These are phyloP conservation scores for Rhodocollybia butyracea DNA, from an alignment of 768 basidiomycete genomes.

Conservation along the genomic window DNA sequence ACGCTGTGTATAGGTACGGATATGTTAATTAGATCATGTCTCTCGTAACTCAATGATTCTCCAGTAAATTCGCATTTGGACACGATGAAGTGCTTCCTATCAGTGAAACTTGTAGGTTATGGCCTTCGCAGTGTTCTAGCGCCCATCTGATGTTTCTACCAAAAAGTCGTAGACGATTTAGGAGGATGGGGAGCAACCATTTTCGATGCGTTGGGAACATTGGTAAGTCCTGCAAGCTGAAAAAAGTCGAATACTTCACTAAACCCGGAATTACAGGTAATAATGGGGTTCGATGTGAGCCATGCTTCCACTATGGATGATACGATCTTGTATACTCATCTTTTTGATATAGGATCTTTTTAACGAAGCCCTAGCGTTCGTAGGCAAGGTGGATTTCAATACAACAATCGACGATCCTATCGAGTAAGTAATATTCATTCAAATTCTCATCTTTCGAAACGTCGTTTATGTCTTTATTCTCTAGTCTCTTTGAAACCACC, in stretches of 20 bases:
- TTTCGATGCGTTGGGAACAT: slow-evolving; percentile 42
- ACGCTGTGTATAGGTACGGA: slow-evolving; percentile 40
- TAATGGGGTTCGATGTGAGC: slow-evolving; percentile 38
- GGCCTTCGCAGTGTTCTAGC: too few species aligned
- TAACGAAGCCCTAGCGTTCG: slow-evolving; percentile 37
- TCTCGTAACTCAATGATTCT: neutral
- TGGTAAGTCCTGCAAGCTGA: slow-evolving; percentile 29
- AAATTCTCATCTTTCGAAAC: neutral
- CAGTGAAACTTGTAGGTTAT: slow-evolving; percentile 8
- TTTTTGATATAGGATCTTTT: slow-evolving; percentile 33
- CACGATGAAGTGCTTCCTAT: slow-evolving; percentile 37
- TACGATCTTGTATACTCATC: too few species aligned
- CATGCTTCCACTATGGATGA: too few species aligned
- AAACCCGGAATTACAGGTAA: slow-evolving; percentile 23
- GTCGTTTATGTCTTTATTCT: neutral
- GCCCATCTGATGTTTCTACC: too few species aligned
- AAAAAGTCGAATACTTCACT: neutral
- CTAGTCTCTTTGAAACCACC: slow-evolving; percentile 49
- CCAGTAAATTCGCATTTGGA: slow-evolving; percentile 43
- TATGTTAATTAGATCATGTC: neutral
- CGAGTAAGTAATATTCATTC: slow-evolving; percentile 35
- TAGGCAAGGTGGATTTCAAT: slow-evolving; percentile 38
- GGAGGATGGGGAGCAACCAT: slow-evolving; percentile 22
- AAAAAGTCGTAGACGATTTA: slow-evolving; percentile 10
- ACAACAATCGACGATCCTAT: slow-evolving; percentile 30